Conservation (phyloP, 192 early-diverging fungal species). For the Jimgerdemannia lactiflua region DNA sequence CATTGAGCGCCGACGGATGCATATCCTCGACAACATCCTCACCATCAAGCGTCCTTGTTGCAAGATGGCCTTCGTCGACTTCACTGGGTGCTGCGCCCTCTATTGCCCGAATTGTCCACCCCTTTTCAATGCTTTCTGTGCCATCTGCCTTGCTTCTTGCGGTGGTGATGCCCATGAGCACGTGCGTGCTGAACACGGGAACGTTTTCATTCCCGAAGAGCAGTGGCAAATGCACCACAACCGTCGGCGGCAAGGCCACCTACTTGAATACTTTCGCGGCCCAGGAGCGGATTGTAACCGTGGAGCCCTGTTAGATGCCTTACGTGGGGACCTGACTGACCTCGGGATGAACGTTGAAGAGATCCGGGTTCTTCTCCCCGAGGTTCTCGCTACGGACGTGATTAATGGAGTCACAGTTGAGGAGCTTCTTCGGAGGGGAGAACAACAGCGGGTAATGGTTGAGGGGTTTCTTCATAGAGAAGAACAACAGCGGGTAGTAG, state of each 20-base stretch:
- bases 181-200: background rate
- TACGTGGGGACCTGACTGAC: background rate
- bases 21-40: background rate
- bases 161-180: background rate
- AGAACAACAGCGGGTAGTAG: background rate
- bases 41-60: background rate
- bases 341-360: background rate
- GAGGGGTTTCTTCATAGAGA: background rate
- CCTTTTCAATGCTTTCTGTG: background rate
- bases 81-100: background rate
- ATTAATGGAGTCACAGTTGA: background rate
- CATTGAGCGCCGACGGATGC: background rate
- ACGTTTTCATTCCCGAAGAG: background rate
- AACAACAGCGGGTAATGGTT: background rate
- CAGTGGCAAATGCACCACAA: background rate
- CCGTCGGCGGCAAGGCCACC: background rate
- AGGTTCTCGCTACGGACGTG: background rate
- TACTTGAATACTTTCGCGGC: background rate
- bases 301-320: background rate
- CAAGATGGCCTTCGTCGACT: background rate
- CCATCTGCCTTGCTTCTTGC: background rate
- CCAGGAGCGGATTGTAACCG: background rate
- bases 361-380: background rate
- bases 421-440: background rate
- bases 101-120: background rate